Evolutionary conservation across 1,284 basidiomycete genomes (phyloP).

Genomic region (Papiliotrema fonsecae): DNA sequence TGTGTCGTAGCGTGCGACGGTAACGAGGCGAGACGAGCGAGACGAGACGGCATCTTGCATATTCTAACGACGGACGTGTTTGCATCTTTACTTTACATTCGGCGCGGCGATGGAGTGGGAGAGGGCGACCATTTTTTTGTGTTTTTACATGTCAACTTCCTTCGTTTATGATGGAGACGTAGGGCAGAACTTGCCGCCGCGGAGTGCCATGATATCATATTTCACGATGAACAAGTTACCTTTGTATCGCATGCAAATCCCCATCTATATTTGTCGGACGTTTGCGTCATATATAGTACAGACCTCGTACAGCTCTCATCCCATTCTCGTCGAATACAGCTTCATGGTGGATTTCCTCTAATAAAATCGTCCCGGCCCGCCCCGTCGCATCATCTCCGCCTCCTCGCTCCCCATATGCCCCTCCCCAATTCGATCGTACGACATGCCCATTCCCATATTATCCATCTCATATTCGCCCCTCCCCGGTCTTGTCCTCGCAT

Average conservation of each 20-base stretch:
- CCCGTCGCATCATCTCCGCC: slow-evolving; percentile 25
- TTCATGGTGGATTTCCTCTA: slow-evolving; percentile 1
- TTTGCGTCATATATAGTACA: too few relatives aligned
- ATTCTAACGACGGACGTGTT: background rate
- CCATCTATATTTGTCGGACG: too few relatives aligned
- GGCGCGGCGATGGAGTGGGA: too few relatives aligned
- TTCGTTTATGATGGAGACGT: too few relatives aligned
- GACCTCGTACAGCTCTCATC: background rate
- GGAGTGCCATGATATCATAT: too few relatives aligned
- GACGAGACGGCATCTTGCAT: background rate
- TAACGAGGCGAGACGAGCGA: background rate
- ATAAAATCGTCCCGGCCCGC: slow-evolving; percentile 16
- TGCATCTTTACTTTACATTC: background rate
- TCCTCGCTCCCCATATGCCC: slow-evolving; percentile 17
- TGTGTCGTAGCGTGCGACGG: slow-evolving; percentile 8
- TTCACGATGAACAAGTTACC: too few relatives aligned
- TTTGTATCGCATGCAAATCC: too few relatives aligned
- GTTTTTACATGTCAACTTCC: background rate
- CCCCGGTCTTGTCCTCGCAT: slow-evolving; percentile 2
- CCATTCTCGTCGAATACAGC: background rate
- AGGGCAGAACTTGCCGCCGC: too few relatives aligned
- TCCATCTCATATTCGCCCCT: slow-evolving; percentile 23
- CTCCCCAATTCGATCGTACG: slow-evolving; percentile 5
- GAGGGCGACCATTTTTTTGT: too few relatives aligned
- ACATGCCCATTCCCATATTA: slow-evolving; percentile 7